A percentile compares a stretch with the other conserved stretches of the same genome.
phyloP scores from a whole-genome alignment of 257 asterid genomes.

The Nicotiana sylvestris region DNA sequence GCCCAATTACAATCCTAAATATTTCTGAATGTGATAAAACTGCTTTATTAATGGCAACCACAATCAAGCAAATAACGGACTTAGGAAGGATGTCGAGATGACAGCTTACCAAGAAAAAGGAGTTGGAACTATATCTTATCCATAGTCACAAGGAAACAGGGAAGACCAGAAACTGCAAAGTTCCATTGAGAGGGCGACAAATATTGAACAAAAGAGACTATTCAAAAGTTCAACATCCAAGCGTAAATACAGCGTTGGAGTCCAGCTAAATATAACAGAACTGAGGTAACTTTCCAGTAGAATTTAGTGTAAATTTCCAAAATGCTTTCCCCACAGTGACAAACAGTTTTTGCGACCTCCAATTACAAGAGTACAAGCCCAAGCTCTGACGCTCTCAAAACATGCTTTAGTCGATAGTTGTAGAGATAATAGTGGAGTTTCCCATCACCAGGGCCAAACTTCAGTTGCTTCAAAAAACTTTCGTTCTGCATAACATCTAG shows the following conservation, averaged over 20 bases:
- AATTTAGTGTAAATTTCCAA: conserved; percentile 16
- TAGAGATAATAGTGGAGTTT: conserved; percentile 83
- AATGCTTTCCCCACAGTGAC: conserved; percentile 13
- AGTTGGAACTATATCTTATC: conserved; percentile 4
- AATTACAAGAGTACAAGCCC: conserved; percentile 80
- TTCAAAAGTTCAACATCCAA: neutral
- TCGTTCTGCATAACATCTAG: conserved; percentile 83
- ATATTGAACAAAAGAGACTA: neutral
- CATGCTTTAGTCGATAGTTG: conserved; percentile 67
- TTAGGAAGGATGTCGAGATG: neutral
- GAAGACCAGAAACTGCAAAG: neutral
- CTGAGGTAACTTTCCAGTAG: neutral
- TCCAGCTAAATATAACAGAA: neutral
- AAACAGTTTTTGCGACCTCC: neutral
- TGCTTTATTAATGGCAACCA: neutral
- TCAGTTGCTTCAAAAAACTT: conserved; percentile 77
- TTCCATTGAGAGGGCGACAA: neutral
- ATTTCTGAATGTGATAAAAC: neutral
- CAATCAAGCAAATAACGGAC: neutral
- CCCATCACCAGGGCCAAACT: conserved; percentile 88
- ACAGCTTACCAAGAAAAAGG: neutral
- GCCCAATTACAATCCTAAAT: neutral
- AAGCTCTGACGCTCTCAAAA: conserved; percentile 63
- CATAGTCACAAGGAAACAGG: conserved; percentile 8
- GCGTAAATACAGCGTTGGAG: neutral